These are phyloP conservation scores for Sporothrix schenckii DNA, from an alignment of 2,329 filamentous ascomycete genomes.

Conservation along the genomic window DNA sequence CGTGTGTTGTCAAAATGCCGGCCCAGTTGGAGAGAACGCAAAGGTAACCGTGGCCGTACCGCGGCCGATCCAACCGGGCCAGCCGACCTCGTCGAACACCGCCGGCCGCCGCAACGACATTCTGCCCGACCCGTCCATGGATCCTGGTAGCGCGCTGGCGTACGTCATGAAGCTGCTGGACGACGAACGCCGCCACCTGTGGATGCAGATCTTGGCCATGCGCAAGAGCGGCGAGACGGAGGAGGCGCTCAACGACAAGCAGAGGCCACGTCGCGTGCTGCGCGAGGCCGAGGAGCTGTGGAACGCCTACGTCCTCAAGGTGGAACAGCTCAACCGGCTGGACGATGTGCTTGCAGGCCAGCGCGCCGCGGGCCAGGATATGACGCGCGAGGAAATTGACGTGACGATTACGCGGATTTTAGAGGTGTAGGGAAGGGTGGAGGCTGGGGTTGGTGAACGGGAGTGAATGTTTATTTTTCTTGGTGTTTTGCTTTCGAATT, in stretches of 20 bases:
- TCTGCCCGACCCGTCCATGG: slow-evolving; percentile 30
- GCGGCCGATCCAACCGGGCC: slow-evolving; percentile 29
- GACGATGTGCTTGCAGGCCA: slow-evolving; percentile 85
- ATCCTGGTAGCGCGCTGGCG: slow-evolving; percentile 71
- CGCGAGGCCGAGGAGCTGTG: slow-evolving; percentile 36
- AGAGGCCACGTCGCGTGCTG: slow-evolving; percentile 30
- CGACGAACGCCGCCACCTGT: slow-evolving; percentile 78
- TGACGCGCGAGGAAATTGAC: slow-evolving; percentile 65
- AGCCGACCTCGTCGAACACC: neutral
- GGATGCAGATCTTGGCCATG: slow-evolving; percentile 66
- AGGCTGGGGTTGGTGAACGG: neutral
- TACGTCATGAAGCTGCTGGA: slow-evolving; percentile 80
- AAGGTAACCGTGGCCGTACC: slow-evolving; percentile 35
- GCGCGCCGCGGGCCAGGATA: slow-evolving; percentile 65
- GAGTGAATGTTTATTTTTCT: neutral
- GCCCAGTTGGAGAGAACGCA: slow-evolving; percentile 23
- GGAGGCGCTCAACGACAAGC: slow-evolving; percentile 30
- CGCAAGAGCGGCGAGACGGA: slow-evolving; percentile 38
- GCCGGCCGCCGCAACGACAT: neutral
- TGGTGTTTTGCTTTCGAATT: neutral
- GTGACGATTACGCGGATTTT: slow-evolving; percentile 62
- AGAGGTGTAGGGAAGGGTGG: slow-evolving; percentile 27
- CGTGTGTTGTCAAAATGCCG: slow-evolving; percentile 34
- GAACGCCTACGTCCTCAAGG: slow-evolving; percentile 37
- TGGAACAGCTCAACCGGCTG: slow-evolving; percentile 54